Percentiles rank a stretch among this genome's conserved stretches.
These are phyloP conservation scores for Trichosanthes cucumerina DNA, from an alignment of 306 rosid genomes.

Conservation along the genomic window DNA sequence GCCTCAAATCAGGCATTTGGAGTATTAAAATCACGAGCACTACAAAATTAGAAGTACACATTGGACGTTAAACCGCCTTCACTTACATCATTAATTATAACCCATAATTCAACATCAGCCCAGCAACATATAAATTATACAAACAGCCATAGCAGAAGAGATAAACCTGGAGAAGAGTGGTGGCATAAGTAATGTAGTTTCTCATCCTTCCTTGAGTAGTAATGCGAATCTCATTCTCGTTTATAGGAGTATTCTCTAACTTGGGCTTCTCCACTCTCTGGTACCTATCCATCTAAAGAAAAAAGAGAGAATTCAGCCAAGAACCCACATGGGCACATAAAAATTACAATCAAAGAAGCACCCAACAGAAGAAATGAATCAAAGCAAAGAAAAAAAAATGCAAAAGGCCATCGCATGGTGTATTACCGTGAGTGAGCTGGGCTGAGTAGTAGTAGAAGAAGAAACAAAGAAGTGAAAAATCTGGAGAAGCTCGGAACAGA, in stretches of 20 bases:
- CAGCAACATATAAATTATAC: background rate
- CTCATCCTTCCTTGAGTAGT: constrained; percentile 85
- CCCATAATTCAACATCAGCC: background rate
- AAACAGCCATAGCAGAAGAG: background rate
- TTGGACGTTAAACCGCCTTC: background rate
- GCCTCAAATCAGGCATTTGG: background rate
- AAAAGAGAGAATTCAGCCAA: background rate
- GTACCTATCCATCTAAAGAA: constrained; percentile 56
- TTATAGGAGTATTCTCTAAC: constrained; percentile 39
- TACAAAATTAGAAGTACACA: background rate
- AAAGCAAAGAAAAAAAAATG: background rate
- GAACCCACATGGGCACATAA: background rate
- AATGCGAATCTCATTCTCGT: constrained; percentile 86
- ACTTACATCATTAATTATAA: background rate
- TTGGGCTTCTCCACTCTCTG: constrained; percentile 90
- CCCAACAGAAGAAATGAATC: background rate
- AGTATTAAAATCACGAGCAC: background rate
- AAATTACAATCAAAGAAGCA: background rate
- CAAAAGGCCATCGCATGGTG: background rate
- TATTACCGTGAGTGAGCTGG: background rate
- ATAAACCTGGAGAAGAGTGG: constrained; percentile 67
- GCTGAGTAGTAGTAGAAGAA: background rate
- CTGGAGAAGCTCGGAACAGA: background rate
- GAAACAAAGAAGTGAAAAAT: background rate
- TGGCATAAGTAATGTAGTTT: constrained; percentile 77